Base-by-base conservation (phyloP, 345 rosid genomes). In the Eucalyptus albens region DNA sequence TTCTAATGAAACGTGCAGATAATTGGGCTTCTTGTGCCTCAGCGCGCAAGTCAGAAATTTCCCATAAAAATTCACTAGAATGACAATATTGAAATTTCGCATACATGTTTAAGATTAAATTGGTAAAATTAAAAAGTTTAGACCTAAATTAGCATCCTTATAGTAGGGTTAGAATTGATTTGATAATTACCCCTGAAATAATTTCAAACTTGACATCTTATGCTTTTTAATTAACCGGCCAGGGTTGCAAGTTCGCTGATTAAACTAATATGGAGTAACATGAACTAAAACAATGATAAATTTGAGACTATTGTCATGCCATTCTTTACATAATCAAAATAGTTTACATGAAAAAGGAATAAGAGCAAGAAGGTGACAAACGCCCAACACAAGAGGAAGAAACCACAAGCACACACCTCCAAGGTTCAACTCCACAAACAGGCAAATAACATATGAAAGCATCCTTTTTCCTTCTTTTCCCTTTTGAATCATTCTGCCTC, bases 21-120 rank as follows among this genome's bases (percentile, higher is more conserved):
- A 53, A 53, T 53, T 53, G 59, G 59, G 59, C 59, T 53, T 53
- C 59, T 8, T 53, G 59, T 53, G 59, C 59, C 59, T 53, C 0
- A 21, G 2, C 11, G 11, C 0, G 26, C 24, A 0, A 53, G 59
- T 53, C 5, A 53, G 59, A 53, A 53, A 53, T 53, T 53, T 3
- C 59, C 11, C 2, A 53, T 53, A 0, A 21, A 53, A 8, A 0
- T 53, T 53, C 11, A 53, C 26, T 21, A 53, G 26, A 53, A 19
- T 53, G 5, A 53, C 5, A 53, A 53, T 21, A 53, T 53, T 53
- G 59, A 53, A 53, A 53, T 53, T 53, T 21, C 5, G 5, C 59
- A 53, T 53, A 53, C 11, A 8, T 21, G 5, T 53, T 53, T 53
- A 53, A 53, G 26, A 53, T 53, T 53, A 53, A 53, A 53, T 21